Evolutionary conservation across 2,329 filamentous ascomycete genomes (phyloP).

Genomic region (Hymenoscyphus albidus): DNA sequence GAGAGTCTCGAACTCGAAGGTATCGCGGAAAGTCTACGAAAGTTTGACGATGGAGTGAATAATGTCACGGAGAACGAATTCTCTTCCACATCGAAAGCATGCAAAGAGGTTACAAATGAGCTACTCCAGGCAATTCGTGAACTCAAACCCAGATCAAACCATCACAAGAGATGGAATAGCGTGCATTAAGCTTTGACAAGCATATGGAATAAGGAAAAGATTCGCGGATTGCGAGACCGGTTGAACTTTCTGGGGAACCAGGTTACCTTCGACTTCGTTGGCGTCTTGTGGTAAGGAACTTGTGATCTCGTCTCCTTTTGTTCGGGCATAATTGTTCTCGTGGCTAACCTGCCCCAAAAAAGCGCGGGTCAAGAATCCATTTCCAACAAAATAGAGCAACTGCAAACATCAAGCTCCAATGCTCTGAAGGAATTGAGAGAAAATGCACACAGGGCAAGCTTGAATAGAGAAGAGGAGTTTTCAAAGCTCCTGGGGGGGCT

Average conservation of each 20-base stretch:
- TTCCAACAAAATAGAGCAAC: neutral
- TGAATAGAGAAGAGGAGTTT: neutral
- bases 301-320: neutral
- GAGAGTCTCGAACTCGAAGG: neutral
- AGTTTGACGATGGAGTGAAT: too few species aligned
- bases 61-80: neutral
- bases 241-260: neutral
- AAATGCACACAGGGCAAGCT: neutral
- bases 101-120: neutral
- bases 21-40: neutral
- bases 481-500: neutral
- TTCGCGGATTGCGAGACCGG: neutral
- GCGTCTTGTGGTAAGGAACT: neutral
- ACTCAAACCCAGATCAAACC: neutral
- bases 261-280: neutral
- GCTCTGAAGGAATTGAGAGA: neutral
- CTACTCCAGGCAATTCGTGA: neutral
- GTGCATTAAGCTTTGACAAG: neutral
- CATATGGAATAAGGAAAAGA: neutral
- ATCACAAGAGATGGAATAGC: neutral
- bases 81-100: neutral
- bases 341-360: neutral
- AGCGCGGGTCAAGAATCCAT: neutral
- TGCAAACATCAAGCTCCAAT: neutral
- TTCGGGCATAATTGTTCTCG: neutral